Base-by-base conservation (phyloP, 352 stramenopile genomes). In the Phytophthora brassicae region DNA sequence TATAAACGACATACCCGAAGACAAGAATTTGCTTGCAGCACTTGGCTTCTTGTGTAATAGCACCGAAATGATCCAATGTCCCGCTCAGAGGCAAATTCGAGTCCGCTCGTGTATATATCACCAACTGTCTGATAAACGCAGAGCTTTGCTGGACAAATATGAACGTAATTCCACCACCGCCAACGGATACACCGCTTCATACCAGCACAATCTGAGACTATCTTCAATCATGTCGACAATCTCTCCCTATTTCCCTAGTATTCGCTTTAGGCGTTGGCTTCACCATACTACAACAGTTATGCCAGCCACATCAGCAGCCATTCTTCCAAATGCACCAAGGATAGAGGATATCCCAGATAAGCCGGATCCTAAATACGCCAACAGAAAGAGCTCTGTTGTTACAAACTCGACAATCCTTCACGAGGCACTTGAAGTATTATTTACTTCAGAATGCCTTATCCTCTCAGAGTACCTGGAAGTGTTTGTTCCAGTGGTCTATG, bases 401-500 rank as follows among this genome's bases (percentile, higher is more conserved):
- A n/a, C n/a, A n/a, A 52, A 29, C 19, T 66, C 43, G 0, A 29
- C 12, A 62, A 26, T 71, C 8, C 22, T 71, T 2, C 19, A 72
- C 14, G 64, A 72, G 9, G 23, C 55, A 0, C 38, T 76, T 2
- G 41, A 61, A 39, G 53, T 69, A 1, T 22, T 76, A 0, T 77
- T 67, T 49, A 52, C 63, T 13, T 52, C 54, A n/a, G 60, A 77
- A 39, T 77, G 68, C 47, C 24, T 69, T 41, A 35, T 66, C 24
- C 57, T 77, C 0, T 43, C 68, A 7, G 69, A 77, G 49, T 74
- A 72, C 46, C 24, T 60, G 17, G 69, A 77, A 19, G 48, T 52
- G 0, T 39, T 74, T 41, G 47, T 74, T n/a, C 69, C 69, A 0
- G 24, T 68, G 0, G 48, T 71, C n/a, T 74, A 72, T 46, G 57